These are phyloP conservation scores for Eimeria falciformis DNA, from an alignment of 169 alveolate species.

Conservation along the genomic window DNA sequence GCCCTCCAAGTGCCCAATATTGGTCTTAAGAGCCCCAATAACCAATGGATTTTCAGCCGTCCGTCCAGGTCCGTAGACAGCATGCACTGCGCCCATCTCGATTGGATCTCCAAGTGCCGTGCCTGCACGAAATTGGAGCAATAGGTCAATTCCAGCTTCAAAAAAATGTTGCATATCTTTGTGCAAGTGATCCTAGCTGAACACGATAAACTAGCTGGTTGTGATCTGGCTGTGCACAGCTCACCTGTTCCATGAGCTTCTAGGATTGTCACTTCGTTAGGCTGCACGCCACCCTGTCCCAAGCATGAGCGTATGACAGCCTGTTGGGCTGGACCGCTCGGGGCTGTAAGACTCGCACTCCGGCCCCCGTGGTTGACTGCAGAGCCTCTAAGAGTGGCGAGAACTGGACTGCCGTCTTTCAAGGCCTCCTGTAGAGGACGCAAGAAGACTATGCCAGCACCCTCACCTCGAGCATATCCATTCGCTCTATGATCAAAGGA, in stretches of 20 bases:
- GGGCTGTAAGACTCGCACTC: conserved; percentile 85
- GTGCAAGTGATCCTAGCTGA: background rate
- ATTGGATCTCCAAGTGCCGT: conserved; percentile 88
- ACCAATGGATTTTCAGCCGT: conserved; percentile 72
- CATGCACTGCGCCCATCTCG: conserved; percentile 85
- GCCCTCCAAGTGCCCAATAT: conserved; percentile 85
- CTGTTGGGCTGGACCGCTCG: conserved; percentile 85
- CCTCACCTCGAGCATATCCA: conserved; percentile 89
- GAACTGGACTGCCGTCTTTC: conserved; percentile 70
- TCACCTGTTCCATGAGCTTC: conserved; percentile 85
- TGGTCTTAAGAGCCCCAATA: conserved; percentile 84
- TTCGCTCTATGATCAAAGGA: conserved; percentile 86
- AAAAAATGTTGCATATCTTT: too few relatives aligned
- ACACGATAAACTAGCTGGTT: background rate
- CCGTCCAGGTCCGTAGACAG: conserved; percentile 69
- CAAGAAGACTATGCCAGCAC: conserved; percentile 82
- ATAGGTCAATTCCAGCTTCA: background rate
- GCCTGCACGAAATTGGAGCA: conserved; percentile 67
- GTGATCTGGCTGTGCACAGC: background rate
- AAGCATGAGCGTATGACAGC: conserved; percentile 80
- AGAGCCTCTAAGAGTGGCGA: conserved; percentile 81
- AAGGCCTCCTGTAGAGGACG: conserved; percentile 71
- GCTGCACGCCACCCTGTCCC: conserved; percentile 76
- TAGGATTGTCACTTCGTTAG: conserved; percentile 75
- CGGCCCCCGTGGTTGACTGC: conserved; percentile 86